Base-by-base conservation (phyloP, 164 flowering plant genomes). In the Nymphaea thermarum region DNA sequence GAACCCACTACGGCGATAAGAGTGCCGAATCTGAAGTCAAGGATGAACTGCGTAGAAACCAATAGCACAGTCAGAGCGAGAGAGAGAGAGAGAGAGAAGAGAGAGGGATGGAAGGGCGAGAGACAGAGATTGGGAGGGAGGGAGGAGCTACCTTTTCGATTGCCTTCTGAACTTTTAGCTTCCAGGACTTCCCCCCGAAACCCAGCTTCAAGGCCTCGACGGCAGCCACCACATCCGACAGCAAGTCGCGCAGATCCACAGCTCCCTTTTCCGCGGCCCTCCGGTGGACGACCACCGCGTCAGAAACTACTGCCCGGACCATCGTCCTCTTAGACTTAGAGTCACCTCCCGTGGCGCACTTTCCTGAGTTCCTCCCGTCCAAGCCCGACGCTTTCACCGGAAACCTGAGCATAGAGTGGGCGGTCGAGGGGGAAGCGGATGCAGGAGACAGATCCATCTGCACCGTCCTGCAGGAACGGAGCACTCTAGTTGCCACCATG, bases 21-120 rank as follows among this genome's bases (percentile, higher is more conserved):
- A 4, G 96, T 76, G 57, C 89, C 87, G 80, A 93, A 90, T 66
- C 98, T 81, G 61, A 91, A 89, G 67, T 87, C 87, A 12, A 89
- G 16, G 43, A 93, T 71, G 10, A 53, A 85, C 98, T 93, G 91
- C 83, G 80, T 53, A 15, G 64, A 62, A 59, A 4, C 6, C 17
- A 70, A 12, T 11, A 12, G 7, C 47, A 53, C n/a, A 45, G 51
- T 4, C 3, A 14, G 5, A 61, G 16, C 3, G 62, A 62, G 41
- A 4, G 55, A 67, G 60, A 55, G 14, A 62, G 5, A 63, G 41
- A 53, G 4, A 43, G 66, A 59, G 44, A 47, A 8, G 43, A 6
- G 47, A 5, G 62, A 44, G 51, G 1, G 36, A 25, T 0, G 36
- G 36, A 8, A 41, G 4, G 47, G 10, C 47, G 43, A 43, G 57